phyloP scores from a whole-genome alignment of 1,284 basidiomycete genomes.

The Trametes hirsuta region DNA sequence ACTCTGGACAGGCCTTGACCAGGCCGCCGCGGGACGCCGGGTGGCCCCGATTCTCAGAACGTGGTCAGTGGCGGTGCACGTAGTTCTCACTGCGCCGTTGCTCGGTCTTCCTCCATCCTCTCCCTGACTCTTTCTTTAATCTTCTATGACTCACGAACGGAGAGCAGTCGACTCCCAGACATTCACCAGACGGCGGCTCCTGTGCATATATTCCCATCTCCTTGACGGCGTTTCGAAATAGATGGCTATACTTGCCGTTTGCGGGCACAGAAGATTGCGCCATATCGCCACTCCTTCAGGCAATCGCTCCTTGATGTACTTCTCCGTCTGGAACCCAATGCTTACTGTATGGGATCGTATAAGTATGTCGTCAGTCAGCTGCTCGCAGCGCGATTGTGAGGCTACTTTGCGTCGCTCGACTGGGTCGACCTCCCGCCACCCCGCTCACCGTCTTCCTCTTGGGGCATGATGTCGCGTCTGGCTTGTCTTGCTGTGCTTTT shows the following conservation, averaged over 20 bases:
- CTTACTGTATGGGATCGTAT: neutral
- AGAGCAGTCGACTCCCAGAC: too few relatives aligned
- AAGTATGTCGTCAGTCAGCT: neutral
- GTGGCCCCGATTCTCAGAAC: too few relatives aligned
- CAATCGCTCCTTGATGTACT: constrained; percentile 11
- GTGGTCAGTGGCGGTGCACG: too few relatives aligned
- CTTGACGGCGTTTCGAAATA: neutral
- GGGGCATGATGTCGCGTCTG: constrained; percentile 4
- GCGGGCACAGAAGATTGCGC: constrained; percentile 21
- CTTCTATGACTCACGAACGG: too few relatives aligned
- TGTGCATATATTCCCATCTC: too few relatives aligned
- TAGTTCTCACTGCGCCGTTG: too few relatives aligned
- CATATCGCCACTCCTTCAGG: constrained; percentile 18
- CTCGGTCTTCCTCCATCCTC: too few relatives aligned
- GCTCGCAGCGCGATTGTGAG: neutral
- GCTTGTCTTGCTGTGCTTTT: neutral
- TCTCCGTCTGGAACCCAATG: neutral
- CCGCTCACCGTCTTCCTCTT: neutral
- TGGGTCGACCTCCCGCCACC: neutral
- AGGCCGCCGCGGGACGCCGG: too few relatives aligned
- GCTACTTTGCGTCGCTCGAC: neutral
- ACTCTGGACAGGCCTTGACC: too few relatives aligned
- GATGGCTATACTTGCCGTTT: neutral
- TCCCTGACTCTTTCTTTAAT: too few relatives aligned
- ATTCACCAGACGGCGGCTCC: too few relatives aligned